Evolutionary conservation across 768 basidiomycete genomes (phyloP).

Genomic region (Russula brevipes): DNA sequence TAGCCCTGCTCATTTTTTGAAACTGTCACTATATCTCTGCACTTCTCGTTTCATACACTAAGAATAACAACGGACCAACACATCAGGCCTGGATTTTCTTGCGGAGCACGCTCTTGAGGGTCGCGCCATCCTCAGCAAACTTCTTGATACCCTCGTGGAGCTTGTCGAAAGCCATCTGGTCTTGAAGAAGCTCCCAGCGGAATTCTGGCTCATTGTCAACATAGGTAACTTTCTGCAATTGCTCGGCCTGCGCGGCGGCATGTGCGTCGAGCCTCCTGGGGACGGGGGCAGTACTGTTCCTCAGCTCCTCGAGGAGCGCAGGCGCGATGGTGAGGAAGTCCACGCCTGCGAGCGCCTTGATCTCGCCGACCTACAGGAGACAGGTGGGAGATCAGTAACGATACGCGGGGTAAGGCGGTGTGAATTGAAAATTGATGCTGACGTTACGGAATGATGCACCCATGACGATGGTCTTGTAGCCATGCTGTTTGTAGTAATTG

Average conservation of each 20-base stretch:
- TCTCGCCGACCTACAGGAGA: conserved; percentile 67
- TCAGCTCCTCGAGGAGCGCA: conserved; percentile 85
- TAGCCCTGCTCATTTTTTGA: neutral
- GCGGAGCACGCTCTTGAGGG: conserved; percentile 78
- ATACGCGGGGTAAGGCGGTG: neutral
- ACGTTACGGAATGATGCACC: conserved; percentile 99
- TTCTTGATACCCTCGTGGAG: conserved; percentile 97
- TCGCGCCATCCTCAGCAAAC: conserved; percentile 92
- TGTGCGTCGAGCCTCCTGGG: conserved; percentile 78
- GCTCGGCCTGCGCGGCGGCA: conserved; percentile 52
- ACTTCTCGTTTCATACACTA: neutral
- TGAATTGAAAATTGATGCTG: conserved; percentile 30
- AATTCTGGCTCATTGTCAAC: conserved; percentile 94
- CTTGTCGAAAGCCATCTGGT: conserved; percentile 98
- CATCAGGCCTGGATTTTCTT: conserved; percentile 51
- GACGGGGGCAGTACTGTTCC: conserved; percentile 68
- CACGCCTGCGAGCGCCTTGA: conserved; percentile 90
- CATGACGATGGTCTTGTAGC: conserved; percentile 99
- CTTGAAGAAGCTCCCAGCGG: conserved; percentile 89
- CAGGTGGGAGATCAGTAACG: neutral
- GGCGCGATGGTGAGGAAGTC: conserved; percentile 98
- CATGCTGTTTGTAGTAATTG: conserved; percentile 99
- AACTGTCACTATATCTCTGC: neutral
- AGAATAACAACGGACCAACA: neutral
- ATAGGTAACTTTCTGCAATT: conserved; percentile 75